Evolutionary conservation across 2,329 filamentous ascomycete species (phyloP).

Genomic region (Epichloe baconii): DNA sequence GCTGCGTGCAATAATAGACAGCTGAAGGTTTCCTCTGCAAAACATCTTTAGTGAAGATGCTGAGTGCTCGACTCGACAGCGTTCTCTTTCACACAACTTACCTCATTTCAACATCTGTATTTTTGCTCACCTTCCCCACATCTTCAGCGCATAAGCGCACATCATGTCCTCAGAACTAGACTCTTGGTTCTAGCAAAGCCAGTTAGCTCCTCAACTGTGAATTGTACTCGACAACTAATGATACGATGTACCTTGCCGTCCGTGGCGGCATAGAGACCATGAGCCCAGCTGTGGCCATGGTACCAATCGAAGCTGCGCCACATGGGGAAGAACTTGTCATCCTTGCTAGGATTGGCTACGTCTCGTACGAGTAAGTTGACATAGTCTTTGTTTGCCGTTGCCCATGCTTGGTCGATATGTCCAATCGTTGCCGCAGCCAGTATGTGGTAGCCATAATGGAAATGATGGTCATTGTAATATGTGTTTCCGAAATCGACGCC

Average conservation of each 20-base stretch:
- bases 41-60: background rate
- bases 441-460: constrained; percentile 81
- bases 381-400: constrained; percentile 59
- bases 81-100: constrained; percentile 13
- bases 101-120: constrained; percentile 67
- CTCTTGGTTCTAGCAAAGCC: constrained; percentile 48
- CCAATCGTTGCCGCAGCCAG: constrained; percentile 75
- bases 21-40: constrained; percentile 61
- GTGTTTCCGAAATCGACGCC: constrained; percentile 82
- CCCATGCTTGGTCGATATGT: constrained; percentile 63
- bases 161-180: constrained; percentile 85
- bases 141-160: constrained; percentile 76
- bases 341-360: constrained; percentile 56
- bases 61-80: background rate
- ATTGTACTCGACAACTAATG: too few relatives aligned
- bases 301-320: constrained; percentile 87
- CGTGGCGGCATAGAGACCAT: constrained; percentile 54
- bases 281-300: constrained; percentile 88
- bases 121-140: constrained; percentile 75
- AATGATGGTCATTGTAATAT: constrained; percentile 66
- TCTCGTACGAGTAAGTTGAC: constrained; percentile 80
- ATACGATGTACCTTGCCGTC: constrained; percentile 52
- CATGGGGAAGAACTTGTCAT: constrained; percentile 67
- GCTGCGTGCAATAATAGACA: constrained; percentile 62
- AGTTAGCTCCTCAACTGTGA: background rate